A percentile compares a stretch with the other conserved stretches of the same genome.
Conservation (phyloP, 495 filamentous ascomycete species). For the Neurospora discreta region DNA sequence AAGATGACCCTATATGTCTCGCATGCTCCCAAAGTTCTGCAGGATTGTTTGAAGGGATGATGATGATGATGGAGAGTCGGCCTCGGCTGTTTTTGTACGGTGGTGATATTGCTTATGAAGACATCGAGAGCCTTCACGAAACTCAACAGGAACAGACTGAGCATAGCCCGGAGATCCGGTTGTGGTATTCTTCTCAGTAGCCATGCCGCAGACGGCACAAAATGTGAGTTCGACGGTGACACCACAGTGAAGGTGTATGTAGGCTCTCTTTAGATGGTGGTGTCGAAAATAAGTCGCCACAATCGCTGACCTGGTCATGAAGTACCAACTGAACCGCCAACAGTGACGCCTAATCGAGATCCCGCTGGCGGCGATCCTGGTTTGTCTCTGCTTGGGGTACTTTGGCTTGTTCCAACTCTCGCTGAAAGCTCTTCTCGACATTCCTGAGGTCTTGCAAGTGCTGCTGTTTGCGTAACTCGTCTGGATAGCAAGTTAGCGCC, state of each 20-base stretch:
- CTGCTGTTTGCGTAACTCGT: constrained; percentile 14
- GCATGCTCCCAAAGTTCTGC: not conserved
- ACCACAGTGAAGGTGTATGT: not conserved
- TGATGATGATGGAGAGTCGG: not conserved
- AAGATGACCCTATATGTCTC: not conserved
- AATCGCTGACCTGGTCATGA: not conserved
- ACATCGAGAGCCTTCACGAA: not conserved
- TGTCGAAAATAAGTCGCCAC: not conserved
- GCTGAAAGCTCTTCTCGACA: not conserved
- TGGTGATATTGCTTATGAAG: not conserved
- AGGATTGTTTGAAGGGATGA: not conserved
- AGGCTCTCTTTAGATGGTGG: not conserved
- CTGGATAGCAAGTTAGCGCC: constrained; percentile 25
- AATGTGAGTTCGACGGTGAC: not conserved
- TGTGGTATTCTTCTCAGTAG: not conserved
- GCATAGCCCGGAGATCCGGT: not conserved
- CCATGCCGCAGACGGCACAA: not conserved
- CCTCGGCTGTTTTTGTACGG: not conserved
- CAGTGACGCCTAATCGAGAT: not conserved
- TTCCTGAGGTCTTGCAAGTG: constrained; percentile 3
- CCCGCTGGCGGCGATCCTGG: not conserved
- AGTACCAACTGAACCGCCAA: not conserved
- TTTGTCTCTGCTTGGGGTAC: not conserved
- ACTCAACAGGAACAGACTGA: not conserved
- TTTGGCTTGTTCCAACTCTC: not conserved